Evolutionary conservation across 1,284 basidiomycete species (phyloP).

Genomic region (Leccinum variabile): DNA sequence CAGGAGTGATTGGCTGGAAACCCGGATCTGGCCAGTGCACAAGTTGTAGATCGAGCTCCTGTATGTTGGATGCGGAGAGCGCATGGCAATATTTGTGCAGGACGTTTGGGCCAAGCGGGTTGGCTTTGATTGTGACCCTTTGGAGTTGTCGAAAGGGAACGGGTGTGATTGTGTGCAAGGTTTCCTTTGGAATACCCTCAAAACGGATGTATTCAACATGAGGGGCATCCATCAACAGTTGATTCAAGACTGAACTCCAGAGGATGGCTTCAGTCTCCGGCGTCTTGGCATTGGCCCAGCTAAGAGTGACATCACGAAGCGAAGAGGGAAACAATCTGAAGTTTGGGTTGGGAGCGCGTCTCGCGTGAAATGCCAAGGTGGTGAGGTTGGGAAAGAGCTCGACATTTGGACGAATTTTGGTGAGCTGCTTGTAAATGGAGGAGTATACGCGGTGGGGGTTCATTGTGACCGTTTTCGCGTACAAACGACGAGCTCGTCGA

Average conservation of each 20-base stretch:
- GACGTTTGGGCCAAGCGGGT: constrained; percentile 27
- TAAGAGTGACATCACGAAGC: constrained; percentile 24
- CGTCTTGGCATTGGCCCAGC: constrained; percentile 22
- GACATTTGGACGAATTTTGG: constrained; percentile 26
- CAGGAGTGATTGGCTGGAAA: constrained; percentile 22
- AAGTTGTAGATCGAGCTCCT: constrained; percentile 28
- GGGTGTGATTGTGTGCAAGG: constrained; percentile 17
- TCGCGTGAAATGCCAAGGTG: constrained; percentile 21
- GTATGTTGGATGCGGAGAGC: constrained; percentile 22
- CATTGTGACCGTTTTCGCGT: constrained; percentile 30
- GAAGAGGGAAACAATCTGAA: constrained; percentile 27
- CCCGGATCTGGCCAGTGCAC: constrained; percentile 26
- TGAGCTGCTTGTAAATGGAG: constrained; percentile 32
- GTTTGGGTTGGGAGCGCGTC: constrained; percentile 9
- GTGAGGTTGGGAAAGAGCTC: constrained; percentile 33
- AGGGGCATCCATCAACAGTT: constrained; percentile 23
- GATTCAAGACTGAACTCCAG: constrained; percentile 27
- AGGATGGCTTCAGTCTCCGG: constrained; percentile 22
- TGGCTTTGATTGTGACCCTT: constrained; percentile 28
- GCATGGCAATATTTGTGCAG: constrained; percentile 30
- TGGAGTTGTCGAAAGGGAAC: constrained; percentile 25
- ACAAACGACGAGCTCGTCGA: constrained; percentile 22
- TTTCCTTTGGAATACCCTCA: constrained; percentile 31
- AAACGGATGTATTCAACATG: constrained; percentile 24
- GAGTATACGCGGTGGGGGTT: constrained; percentile 31